Evolutionary conservation across 208 protist species (phyloP), one percentile per base, ranked within the genome.

Genomic region (Sergeia podlipaevii): DNA sequence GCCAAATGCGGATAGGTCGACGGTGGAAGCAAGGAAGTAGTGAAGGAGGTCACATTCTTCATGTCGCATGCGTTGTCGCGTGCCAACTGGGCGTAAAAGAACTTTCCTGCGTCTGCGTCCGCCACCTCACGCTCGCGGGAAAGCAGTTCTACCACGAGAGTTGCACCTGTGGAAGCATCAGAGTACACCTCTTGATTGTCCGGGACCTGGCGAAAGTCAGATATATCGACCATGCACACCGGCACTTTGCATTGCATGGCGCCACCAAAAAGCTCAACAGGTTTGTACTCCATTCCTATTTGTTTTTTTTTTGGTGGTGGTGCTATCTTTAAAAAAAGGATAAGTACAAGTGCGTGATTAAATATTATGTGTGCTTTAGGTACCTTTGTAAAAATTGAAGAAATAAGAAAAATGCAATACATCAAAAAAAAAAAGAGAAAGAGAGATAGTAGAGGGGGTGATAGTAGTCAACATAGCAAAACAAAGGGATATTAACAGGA

Each of bases 181-280:
- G 47, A 44, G 63, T 80, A 86, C 46, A 93, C 80, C 42, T 93
- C 80, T 44, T 90, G 81, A 30, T 82, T 71, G 63, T 93, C 85
- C 1, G 85, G 85, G 33, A 93, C 76, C 38, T 86, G 79, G 2
- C 80, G 72, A 18, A 85, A 74, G 33, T 70, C 58, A n/a, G 79
- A 89, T 27, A 85, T 74, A 53, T 93, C 85, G 0, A 48, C 50
- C 46, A 77, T 55, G 24, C 52, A 23, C 6, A 26, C 17, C 10
- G 79, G 74, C 20, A 90, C 39, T 3, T 36, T 8, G 17, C 69
- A 69, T 18, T 50, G 56, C 58, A 93, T 88, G 21, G 85, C 85
- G 1, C 85, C 85, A 27, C 85, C 85, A 65, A 76, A 93, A 18
- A 93, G 51, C 13, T 80, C 57, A 0, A 80, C 65, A 17, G 20